Percentiles rank a stretch among this genome's conserved stretches.
Evolutionary conservation across 257 asterid species (phyloP).

Genomic region (Salvia splendens): DNA sequence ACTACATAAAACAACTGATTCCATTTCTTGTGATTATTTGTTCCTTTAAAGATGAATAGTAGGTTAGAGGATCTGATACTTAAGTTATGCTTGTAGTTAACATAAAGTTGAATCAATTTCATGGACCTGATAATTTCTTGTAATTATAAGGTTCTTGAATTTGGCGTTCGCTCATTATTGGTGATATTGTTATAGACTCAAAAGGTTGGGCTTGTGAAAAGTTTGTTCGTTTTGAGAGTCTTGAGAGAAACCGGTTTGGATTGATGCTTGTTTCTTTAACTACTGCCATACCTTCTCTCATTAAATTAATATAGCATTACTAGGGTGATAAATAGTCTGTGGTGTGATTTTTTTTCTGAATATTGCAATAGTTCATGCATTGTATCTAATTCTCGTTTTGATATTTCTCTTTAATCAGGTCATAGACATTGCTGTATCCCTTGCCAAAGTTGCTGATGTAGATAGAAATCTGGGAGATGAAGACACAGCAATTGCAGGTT

Average conservation of each 20-base stretch:
- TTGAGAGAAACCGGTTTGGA: background rate
- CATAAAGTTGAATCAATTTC: background rate
- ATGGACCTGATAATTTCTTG: constrained; percentile 11
- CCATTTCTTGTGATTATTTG: constrained; percentile 21
- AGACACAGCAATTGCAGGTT: constrained; percentile 58
- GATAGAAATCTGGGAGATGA: constrained; percentile 82
- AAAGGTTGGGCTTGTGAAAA: background rate
- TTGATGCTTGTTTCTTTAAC: constrained; percentile 5
- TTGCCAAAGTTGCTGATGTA: constrained; percentile 91
- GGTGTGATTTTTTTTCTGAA: constrained; percentile 1
- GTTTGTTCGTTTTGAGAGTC: background rate
- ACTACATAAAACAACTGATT: constrained; percentile 14
- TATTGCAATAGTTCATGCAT: background rate
- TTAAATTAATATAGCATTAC: constrained; percentile 4
- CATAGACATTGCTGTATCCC: constrained; percentile 73
- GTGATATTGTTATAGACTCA: background rate
- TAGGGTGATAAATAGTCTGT: constrained; percentile 1
- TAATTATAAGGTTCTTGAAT: constrained; percentile 8
- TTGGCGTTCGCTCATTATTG: background rate
- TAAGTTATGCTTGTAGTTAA: background rate
- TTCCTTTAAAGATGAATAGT: background rate
- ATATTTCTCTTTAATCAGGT: constrained; percentile 43
- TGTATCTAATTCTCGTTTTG: background rate
- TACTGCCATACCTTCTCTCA: background rate
- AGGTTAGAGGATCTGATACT: background rate